Percentiles rank a stretch among this genome's conserved stretches.
These are phyloP conservation scores for Beauveria australis DNA, from an alignment of 2,329 filamentous ascomycete genomes.

Conservation along the genomic window DNA sequence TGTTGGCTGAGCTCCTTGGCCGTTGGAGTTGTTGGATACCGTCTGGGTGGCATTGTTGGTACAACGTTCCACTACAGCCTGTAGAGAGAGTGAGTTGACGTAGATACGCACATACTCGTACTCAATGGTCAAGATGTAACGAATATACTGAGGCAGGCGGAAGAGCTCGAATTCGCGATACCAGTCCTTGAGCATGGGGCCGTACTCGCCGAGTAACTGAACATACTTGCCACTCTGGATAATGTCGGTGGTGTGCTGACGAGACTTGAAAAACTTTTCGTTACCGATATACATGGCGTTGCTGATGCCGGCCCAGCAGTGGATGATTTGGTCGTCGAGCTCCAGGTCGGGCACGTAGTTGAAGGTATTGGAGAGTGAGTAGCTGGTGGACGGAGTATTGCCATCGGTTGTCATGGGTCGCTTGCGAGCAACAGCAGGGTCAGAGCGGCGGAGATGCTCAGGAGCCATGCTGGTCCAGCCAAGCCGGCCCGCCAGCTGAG, in stretches of 20 bases:
- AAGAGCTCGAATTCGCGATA: slow-evolving; percentile 74
- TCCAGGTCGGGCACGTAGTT: slow-evolving; percentile 61
- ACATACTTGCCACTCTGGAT: slow-evolving; percentile 83
- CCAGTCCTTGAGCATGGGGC: slow-evolving; percentile 72
- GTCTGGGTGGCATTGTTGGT: slow-evolving; percentile 60
- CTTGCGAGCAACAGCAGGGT: slow-evolving; percentile 45
- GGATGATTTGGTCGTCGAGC: slow-evolving; percentile 61
- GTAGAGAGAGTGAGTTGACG: slow-evolving; percentile 85
- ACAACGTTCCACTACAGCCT: slow-evolving; percentile 90
- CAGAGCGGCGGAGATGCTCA: slow-evolving; percentile 50
- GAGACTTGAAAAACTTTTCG: slow-evolving; percentile 76
- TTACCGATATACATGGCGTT: slow-evolving; percentile 89
- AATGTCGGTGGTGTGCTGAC: slow-evolving; percentile 79
- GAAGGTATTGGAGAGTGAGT: slow-evolving; percentile 49
- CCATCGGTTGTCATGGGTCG: slow-evolving; percentile 45
- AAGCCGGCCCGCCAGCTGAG: slow-evolving; percentile 85
- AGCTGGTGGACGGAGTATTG: slow-evolving; percentile 53
- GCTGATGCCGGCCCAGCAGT: slow-evolving; percentile 92
- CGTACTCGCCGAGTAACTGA: slow-evolving; percentile 70
- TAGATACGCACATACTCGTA: slow-evolving; percentile 94
- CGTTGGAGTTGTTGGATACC: slow-evolving; percentile 26
- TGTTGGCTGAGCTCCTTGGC: slow-evolving; percentile 26
- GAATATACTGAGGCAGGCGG: slow-evolving; percentile 55
- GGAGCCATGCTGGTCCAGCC: slow-evolving; percentile 94
- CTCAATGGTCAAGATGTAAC: slow-evolving; percentile 81